Percentiles rank a stretch among this genome's conserved stretches.
Evolutionary conservation across 805 yeast species (phyloP).

Genomic region (Starmera amethionina): DNA sequence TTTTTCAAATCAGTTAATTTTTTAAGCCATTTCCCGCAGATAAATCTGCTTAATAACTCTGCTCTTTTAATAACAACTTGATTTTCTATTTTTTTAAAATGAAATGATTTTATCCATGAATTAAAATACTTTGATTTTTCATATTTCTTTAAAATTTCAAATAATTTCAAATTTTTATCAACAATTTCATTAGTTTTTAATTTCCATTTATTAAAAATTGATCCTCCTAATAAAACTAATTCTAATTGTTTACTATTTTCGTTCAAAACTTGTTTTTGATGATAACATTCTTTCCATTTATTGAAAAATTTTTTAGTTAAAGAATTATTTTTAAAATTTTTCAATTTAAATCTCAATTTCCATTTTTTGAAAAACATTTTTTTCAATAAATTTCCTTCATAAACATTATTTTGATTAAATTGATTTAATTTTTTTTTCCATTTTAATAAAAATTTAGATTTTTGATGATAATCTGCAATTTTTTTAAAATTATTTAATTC

Average conservation of each 20-base stretch:
- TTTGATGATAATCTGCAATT: conserved; percentile 6
- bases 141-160: neutral
- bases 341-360: conserved; percentile 2
- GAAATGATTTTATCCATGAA: conserved; percentile 5
- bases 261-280: neutral
- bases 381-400: conserved; percentile 1
- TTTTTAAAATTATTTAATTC: conserved; percentile 4
- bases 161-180: neutral
- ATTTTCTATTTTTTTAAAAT: conserved; percentile 5
- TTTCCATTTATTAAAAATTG: conserved; percentile 16
- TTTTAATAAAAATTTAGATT: conserved; percentile 7
- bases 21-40: conserved; percentile 9
- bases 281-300: conserved; percentile 6
- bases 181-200: neutral
- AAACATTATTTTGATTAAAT: conserved; percentile 2
- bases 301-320: neutral
- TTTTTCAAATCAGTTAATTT: conserved; percentile 4
- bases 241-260: conserved; percentile 10
- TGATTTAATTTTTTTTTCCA: conserved; percentile 8
- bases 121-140: neutral
- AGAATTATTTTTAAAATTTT: neutral
- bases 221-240: conserved; percentile 14
- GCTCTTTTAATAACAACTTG: conserved; percentile 2
- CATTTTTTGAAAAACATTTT: conserved; percentile 4
- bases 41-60: conserved; percentile 5